phyloP scores from a whole-genome alignment of 805 yeast species.

The Metschnikowia gelsemii region DNA sequence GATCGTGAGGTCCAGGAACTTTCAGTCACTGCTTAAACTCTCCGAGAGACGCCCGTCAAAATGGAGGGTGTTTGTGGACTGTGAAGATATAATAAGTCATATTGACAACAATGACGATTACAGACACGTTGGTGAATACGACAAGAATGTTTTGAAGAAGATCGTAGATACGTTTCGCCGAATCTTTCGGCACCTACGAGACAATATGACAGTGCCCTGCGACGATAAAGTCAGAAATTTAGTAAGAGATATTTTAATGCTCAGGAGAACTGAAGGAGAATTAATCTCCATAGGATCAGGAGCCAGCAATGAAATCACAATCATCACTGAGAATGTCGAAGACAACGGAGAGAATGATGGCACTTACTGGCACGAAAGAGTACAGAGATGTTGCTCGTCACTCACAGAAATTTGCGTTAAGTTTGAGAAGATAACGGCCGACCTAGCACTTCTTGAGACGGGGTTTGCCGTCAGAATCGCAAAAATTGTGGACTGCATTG shows the following conservation, averaged over 20 bases:
- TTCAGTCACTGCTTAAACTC: background rate
- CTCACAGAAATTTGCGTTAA: constrained; percentile 3
- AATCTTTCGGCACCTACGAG: background rate
- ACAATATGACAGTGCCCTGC: background rate
- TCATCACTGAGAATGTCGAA: constrained; percentile 5
- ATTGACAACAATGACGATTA: background rate
- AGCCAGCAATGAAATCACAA: constrained; percentile 5
- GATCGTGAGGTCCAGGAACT: background rate
- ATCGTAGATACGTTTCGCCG: background rate
- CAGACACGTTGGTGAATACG: background rate
- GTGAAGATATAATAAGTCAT: background rate
- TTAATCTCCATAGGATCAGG: constrained; percentile 9
- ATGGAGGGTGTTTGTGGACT: background rate
- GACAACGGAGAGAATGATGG: background rate
- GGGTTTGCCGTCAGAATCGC: background rate
- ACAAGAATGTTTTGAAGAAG: background rate
- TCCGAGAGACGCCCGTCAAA: background rate
- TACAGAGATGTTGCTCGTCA: background rate
- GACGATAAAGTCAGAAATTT: constrained; percentile 4
- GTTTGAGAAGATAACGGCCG: constrained; percentile 1
- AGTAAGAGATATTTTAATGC: constrained; percentile 4
- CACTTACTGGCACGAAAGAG: constrained; percentile 3
- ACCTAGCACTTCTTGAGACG: background rate
- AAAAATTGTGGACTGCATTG: background rate
- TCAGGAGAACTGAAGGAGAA: constrained; percentile 10